A percentile compares a stretch with the other conserved stretches of the same genome.
phyloP scores from a whole-genome alignment of 306 rosid genomes.

The Psophocarpus tetragonolobus region DNA sequence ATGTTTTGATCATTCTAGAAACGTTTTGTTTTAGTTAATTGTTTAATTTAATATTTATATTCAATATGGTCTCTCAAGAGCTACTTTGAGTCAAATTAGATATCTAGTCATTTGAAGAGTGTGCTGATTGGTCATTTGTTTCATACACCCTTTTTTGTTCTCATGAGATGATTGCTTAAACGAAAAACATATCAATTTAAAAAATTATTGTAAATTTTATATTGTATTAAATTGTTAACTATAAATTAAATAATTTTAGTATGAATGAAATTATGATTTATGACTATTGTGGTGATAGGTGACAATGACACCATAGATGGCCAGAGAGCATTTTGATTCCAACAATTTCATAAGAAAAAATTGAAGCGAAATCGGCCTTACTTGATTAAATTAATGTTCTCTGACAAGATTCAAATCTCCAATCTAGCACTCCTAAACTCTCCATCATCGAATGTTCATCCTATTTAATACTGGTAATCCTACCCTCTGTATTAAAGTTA shows the following conservation, averaged over 20 bases:
- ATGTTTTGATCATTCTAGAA: not conserved
- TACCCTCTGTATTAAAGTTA: not conserved
- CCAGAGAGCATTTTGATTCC: slow-evolving; percentile 75
- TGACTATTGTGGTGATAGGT: slow-evolving; percentile 42
- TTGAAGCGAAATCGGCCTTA: slow-evolving; percentile 73
- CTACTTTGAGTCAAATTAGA: not conserved
- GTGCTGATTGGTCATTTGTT: not conserved
- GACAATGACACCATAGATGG: slow-evolving; percentile 79
- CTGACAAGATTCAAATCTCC: slow-evolving; percentile 64
- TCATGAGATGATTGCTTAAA: not conserved
- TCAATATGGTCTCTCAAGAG: not conserved
- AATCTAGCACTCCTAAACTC: slow-evolving; percentile 68
- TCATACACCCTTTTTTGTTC: not conserved
- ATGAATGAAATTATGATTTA: not conserved
- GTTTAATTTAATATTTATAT: not conserved
- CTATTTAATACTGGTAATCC: slow-evolving; percentile 71
- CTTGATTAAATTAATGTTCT: slow-evolving; percentile 72
- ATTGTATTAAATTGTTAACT: not conserved
- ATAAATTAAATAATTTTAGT: not conserved
- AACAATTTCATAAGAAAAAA: slow-evolving; percentile 47
- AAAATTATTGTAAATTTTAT: not conserved
- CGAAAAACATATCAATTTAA: not conserved
- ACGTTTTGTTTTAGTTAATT: not conserved
- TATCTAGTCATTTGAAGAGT: not conserved
- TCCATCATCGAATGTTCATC: slow-evolving; percentile 83